Evolutionary conservation across 192 early-diverging fungal species (phyloP).

Genomic region (Lobulomyces angularis): DNA sequence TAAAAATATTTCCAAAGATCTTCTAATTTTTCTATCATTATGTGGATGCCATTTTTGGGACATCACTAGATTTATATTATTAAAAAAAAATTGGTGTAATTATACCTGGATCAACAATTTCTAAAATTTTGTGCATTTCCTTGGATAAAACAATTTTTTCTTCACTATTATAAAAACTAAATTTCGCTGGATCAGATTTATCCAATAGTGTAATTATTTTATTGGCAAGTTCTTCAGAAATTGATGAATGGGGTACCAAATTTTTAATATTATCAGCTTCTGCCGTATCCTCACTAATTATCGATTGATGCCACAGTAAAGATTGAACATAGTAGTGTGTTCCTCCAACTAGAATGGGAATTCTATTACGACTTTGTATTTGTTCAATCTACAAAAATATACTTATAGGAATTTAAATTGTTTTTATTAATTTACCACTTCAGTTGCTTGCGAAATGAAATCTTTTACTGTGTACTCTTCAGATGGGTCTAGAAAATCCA

Average conservation of each 20-base stretch:
- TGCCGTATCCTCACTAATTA: constrained; percentile 22
- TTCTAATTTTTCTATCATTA: constrained; percentile 72
- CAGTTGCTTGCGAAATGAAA: constrained; percentile 65
- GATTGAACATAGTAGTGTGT: constrained; percentile 97
- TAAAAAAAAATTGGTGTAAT: no score
- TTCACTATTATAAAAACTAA: constrained; percentile 2
- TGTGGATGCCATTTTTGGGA: constrained; percentile 81
- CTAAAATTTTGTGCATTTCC: constrained; percentile 55
- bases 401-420: constrained; percentile 9
- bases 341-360: constrained; percentile 88
- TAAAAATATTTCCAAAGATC: constrained; percentile 72
- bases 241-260: constrained; percentile 13
- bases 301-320: constrained; percentile 62
- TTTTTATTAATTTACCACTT: constrained; percentile 29
- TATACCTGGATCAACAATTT: constrained; percentile 68
- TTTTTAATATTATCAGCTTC: constrained; percentile 3
- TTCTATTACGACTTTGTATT: constrained; percentile 52
- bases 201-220: constrained; percentile 8
- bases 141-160: constrained; percentile 7
- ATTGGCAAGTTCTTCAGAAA: constrained; percentile 4
- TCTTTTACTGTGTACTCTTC: constrained; percentile 78
- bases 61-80: no score
- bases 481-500: constrained; percentile 8
- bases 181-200: constrained; percentile 8
- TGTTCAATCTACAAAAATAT: constrained; percentile 47